Base-by-base conservation (phyloP, 768 basidiomycete species). In the Boletus eberwhitei region DNA sequence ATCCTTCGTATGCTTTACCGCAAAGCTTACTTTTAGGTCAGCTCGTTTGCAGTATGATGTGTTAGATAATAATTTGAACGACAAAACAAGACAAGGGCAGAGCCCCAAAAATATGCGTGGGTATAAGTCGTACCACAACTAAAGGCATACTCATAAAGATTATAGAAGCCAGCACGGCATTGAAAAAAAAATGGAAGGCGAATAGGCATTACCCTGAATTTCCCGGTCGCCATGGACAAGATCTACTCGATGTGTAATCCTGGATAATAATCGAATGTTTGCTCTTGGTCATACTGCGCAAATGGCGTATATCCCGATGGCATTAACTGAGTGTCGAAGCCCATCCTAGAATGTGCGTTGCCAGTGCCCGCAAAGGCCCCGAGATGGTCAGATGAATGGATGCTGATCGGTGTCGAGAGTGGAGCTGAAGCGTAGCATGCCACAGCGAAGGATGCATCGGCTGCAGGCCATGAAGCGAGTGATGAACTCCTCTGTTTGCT, bases 291-390 rank as follows among this genome's bases (percentile, higher is more conserved):
- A 46, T 66, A 60, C 29, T 64, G 66, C 55, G 61, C 61, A 63
- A 70, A 75, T 31, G 70, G 54, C 42, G 67, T 57, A 38, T 74
- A 68, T 58, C 66, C 62, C 12, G 62, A 57, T 26, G 63, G 43
- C 56, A 70, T 59, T 45, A 60, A 22, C 38, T 58, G 60, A 8
- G 59, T 19, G 17, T 72, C 68, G 17, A 69, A 59, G 22, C 52
- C 59, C 50, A 59, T 50, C 61, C 62, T 58, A 43, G 64, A 34
- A 32, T 59, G 70, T 13, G 73, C 53, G 51, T 72, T 64, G 38
- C 79, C 79, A 42, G 83, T 64, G 43, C 83, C 82, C 45, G 85
- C 73, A 72, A 89, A 89, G 32, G 85, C 83, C 63, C 85, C 80
- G 22, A 66, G 58, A 16, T 61, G 63, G 37, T 69, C 66, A 46